A percentile compares a stretch with the other conserved stretches of the same genome.
Evolutionary conservation across 176 grass and related monocot species (phyloP).

Genomic region (Miscanthus lutarioriparius): DNA sequence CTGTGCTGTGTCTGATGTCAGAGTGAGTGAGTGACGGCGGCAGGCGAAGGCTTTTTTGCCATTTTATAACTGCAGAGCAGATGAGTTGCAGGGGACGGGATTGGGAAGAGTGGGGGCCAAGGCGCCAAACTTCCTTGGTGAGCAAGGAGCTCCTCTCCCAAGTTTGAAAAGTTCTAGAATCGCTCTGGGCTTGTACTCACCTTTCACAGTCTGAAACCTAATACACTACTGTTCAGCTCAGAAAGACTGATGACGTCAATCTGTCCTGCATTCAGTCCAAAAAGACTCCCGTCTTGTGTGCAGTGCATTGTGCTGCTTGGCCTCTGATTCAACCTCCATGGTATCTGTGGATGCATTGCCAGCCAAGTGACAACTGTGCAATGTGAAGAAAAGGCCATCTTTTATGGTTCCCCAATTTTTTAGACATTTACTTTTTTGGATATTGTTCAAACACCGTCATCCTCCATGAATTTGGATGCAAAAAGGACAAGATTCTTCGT

Average conservation of each 20-base stretch:
- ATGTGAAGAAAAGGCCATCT: not conserved
- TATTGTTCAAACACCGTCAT: no score
- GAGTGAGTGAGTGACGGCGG: not conserved
- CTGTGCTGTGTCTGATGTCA: not conserved
- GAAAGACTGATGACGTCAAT: no score
- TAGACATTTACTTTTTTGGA: no score
- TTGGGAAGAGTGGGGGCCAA: constrained; percentile 1
- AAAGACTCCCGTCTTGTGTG: not conserved
- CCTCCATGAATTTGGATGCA: no score
- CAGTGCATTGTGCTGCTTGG: not conserved
- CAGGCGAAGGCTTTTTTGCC: not conserved
- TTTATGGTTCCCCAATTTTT: no score
- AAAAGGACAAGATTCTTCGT: no score
- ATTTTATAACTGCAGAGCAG: constrained; percentile 6
- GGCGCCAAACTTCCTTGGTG: constrained; percentile 24
- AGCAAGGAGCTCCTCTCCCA: not conserved
- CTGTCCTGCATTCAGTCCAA: no score
- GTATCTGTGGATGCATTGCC: not conserved
- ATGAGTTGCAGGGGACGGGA: not conserved
- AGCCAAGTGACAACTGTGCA: not conserved
- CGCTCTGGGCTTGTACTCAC: no score
- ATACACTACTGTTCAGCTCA: no score
- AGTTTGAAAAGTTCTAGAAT: constrained; percentile 16
- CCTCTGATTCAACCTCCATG: not conserved
- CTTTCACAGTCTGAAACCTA: no score